These are phyloP conservation scores for Grosmannia serpens DNA, from an alignment of 2,329 filamentous ascomycete genomes.

Conservation along the genomic window DNA sequence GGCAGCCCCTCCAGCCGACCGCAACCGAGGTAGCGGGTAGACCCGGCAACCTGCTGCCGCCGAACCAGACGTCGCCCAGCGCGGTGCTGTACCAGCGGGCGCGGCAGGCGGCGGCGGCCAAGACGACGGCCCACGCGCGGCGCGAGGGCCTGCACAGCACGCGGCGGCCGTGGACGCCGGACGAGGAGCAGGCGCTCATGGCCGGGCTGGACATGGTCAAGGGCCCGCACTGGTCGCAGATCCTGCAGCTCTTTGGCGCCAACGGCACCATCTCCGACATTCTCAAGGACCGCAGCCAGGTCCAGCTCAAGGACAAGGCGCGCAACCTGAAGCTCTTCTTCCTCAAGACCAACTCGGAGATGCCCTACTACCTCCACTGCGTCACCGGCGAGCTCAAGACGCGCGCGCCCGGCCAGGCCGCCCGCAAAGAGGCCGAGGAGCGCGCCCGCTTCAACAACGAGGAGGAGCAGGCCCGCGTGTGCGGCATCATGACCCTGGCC, in stretches of 20 bases:
- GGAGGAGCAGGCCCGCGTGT: conserved; percentile 47
- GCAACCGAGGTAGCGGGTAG: conserved; percentile 14
- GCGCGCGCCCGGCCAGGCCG: conserved; percentile 63
- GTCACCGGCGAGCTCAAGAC: conserved; percentile 88
- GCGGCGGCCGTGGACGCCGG: conserved; percentile 73
- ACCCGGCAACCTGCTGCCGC: conserved; percentile 29
- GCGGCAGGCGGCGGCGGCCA: conserved; percentile 45
- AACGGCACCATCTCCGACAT: conserved; percentile 73
- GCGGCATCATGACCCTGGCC: conserved; percentile 46
- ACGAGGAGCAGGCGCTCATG: conserved; percentile 86
- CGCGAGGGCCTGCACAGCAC: conserved; percentile 48
- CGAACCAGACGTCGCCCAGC: conserved; percentile 44
- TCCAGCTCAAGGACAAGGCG: conserved; percentile 87
- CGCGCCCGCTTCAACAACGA: conserved; percentile 45
- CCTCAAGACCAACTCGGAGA: conserved; percentile 81
- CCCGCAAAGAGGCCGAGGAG: conserved; percentile 56
- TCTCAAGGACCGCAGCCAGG: conserved; percentile 78
- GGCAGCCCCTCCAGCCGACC: conserved; percentile 17
- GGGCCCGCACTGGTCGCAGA: conserved; percentile 88
- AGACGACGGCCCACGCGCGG: conserved; percentile 41
- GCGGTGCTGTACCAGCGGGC: conserved; percentile 46
- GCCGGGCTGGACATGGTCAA: conserved; percentile 78
- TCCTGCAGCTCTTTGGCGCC: conserved; percentile 70
- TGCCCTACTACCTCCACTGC: conserved; percentile 75
- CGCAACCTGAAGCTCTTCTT: conserved; percentile 86